Evolutionary conservation across 2,329 filamentous ascomycete species (phyloP), one percentile per base, ranked within the genome.

Genomic region (Zymoseptoria tritici): DNA sequence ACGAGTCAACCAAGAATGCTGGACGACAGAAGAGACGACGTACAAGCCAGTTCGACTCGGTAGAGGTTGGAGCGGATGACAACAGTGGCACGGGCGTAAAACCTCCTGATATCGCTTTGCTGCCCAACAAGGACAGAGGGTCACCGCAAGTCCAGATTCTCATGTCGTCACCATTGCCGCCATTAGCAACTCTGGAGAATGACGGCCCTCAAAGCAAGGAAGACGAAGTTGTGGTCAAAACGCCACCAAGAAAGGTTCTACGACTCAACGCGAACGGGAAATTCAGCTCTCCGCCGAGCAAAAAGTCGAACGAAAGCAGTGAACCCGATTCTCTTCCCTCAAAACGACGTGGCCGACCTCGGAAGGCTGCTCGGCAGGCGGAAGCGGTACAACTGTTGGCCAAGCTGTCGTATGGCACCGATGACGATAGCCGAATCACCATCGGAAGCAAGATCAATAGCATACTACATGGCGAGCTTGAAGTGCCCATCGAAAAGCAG

Each of bases 361-460:
- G 69, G 31, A 71, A 71, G 50, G 61, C 67, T 29, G 67, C 67
- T 56, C 60, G 61, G 54, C 9, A 54, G 21, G 20, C 55, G 58
- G 60, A 58, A 21, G 59, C 62, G 26, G 36, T 46, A n/a, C 62
- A 64, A 7, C 64, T 72, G 3, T n/a, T 74, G 1, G 69, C 70
- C 4, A 56, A 62, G 19, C 26, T 71, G 4, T 55, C n/a, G 2
- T 93, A 93, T 68, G 83, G 82, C 1, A 69, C 67, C 4, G 80
- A 83, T 58, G 70, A 76, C 6, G 71, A 70, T 26, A 76, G 74
- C 49, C 79, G 80, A 49, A 68, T 72, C 31, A 74, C 74, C 0
- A 71, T 89, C 26, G 88, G 86, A 0, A 71, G 79, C 8, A 81
- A 79, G 64, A 88, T 96, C 58, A 75, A 85, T 22, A 76, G 80